Percentiles rank a stretch among this genome's conserved stretches.
Evolutionary conservation across 805 yeast species (phyloP).

Genomic region (Candida krabiensis): DNA sequence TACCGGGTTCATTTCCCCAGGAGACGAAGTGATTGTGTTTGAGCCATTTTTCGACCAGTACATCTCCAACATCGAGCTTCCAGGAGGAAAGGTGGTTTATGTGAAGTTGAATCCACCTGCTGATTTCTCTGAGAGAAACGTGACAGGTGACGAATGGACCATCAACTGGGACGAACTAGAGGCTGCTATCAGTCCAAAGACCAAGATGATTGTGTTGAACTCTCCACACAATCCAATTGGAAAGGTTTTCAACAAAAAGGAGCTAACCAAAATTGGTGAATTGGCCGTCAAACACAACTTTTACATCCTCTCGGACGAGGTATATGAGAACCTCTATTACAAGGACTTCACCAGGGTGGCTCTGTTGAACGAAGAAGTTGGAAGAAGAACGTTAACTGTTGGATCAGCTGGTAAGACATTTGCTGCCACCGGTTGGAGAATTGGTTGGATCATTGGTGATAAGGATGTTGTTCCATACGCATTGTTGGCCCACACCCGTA

Average conservation of each 20-base stretch:
- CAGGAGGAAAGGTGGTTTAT: conserved; percentile 89
- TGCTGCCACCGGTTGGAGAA: conserved; percentile 99
- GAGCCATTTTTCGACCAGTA: conserved; percentile 98
- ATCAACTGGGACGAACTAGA: conserved; percentile 79
- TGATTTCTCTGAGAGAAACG: conserved; percentile 60
- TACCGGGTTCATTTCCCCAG: conserved; percentile 79
- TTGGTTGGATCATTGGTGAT: conserved; percentile 93
- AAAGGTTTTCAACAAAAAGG: conserved; percentile 77
- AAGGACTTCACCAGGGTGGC: conserved; percentile 79
- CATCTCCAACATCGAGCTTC: conserved; percentile 87
- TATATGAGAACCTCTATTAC: conserved; percentile 87
- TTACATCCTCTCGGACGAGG: conserved; percentile 87
- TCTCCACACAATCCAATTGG: conserved; percentile 98
- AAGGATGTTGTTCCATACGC: conserved; percentile 79
- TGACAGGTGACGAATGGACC: conserved; percentile 84
- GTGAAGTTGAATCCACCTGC: conserved; percentile 84
- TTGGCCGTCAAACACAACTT: conserved; percentile 84
- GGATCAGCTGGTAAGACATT: conserved; percentile 98
- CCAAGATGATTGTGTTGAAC: conserved; percentile 85
- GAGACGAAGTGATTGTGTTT: conserved; percentile 94
- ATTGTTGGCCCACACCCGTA: conserved; percentile 88
- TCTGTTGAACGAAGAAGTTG: conserved; percentile 74
- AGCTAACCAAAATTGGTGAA: conserved; percentile 72
- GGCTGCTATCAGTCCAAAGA: conserved; percentile 66
- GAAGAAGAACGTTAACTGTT: conserved; percentile 77